Evolutionary conservation across 2,329 filamentous ascomycete species (phyloP), one percentile per base, ranked within the genome.

Genomic region (Colletotrichum lini): DNA sequence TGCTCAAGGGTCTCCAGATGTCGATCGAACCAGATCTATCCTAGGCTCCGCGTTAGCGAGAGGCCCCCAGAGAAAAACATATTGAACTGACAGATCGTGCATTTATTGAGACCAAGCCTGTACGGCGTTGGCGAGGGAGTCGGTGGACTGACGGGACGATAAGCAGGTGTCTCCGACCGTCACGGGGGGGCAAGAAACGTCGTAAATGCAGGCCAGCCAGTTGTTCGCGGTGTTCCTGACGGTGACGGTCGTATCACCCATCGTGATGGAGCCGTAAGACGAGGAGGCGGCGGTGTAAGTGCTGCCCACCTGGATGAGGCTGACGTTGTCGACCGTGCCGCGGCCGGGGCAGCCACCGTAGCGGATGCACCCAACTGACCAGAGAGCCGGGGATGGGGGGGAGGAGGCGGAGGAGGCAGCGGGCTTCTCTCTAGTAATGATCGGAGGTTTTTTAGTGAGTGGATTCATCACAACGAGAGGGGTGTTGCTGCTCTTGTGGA

Each of bases 161-260:
- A 30, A 7, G 26, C 26, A 30, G 23, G 42, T 49, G 8, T 67
- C 58, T 26, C 65, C 65, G 26, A 58, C 65, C 26, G 30, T 50
- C 23, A 67, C 26, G 6, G 58, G 65, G 10, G 63, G 50, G 8
- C 65, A 67, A 16, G 54, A 18, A 16, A 57, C 54, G 21, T 50
- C 65, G 50, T 63, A 67, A 6, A 35, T 35, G 65, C 65, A 63
- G 65, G 63, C 54, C 49, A 63, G 42, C 65, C 58, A 67, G 30
- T 63, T 67, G 16, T 63, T 57, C n/a, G 65, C 62, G 13, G 58
- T 63, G 65, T 67, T 67, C 42, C 63, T 30, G 50, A 67, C 65
- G 4, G 65, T 49, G 9, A 67, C 30, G 9, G 65, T 67, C n/a
- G 15, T 56, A 18, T 56, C 50, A 42, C 38, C 21, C 50, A 63